These are phyloP conservation scores for Metschnikowia corniflorae DNA, from an alignment of 805 yeast genomes.

Conservation along the genomic window DNA sequence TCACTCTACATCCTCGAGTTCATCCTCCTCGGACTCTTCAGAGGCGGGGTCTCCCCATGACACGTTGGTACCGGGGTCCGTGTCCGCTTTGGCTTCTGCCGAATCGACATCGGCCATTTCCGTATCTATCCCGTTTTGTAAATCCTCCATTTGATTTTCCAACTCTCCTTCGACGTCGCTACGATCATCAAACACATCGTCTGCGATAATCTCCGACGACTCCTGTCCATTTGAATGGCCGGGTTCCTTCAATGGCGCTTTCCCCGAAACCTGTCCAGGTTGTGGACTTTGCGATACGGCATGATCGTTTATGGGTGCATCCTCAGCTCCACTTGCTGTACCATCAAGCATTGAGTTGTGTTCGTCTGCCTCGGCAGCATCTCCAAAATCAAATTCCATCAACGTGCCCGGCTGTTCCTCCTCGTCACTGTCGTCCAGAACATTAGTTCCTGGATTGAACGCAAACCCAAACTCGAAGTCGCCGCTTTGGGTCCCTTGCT, in stretches of 20 bases:
- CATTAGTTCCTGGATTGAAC: constrained; percentile 23
- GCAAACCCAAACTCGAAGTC: constrained; percentile 31
- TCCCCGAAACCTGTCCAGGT: constrained; percentile 5
- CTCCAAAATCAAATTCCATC: constrained; percentile 12
- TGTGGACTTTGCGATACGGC: background rate
- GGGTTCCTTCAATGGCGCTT: constrained; percentile 6
- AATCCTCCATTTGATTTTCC: too few species aligned
- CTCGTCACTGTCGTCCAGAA: constrained; percentile 19
- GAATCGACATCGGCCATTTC: too few species aligned
- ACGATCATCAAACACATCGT: background rate
- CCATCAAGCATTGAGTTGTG: constrained; percentile 1
- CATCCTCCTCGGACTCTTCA: constrained; percentile 15
- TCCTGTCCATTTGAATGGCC: too few species aligned
- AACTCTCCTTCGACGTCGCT: constrained; percentile 5
- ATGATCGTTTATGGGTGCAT: background rate
- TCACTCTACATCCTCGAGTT: constrained; percentile 12
- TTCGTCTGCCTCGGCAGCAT: background rate
- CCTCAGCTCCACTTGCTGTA: background rate
- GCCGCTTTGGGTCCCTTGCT: constrained; percentile 31
- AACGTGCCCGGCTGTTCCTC: constrained; percentile 5
- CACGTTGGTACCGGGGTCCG: too few species aligned
- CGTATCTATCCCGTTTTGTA: too few species aligned
- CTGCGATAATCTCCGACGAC: too few species aligned
- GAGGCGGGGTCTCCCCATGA: constrained; percentile 7
- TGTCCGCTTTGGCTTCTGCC: too few species aligned